Base-by-base conservation (phyloP, 148 eudicot genomes). In the Rhododendron simsii region DNA sequence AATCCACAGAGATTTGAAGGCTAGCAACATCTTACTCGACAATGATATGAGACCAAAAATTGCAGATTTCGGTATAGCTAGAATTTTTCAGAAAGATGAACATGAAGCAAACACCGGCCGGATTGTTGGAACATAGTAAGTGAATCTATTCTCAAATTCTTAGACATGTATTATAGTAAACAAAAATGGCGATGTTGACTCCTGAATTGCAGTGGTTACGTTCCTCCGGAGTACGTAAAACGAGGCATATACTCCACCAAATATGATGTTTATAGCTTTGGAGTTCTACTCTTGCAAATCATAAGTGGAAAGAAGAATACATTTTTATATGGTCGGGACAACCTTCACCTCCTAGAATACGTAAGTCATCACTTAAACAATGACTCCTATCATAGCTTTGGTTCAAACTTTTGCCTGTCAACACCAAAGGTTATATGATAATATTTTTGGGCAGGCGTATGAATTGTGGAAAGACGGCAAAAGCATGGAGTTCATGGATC, bases 111-210 rank as follows among this genome's bases (percentile, higher is more conserved):
- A 59, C 87, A 91, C 93, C n/a, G 53, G 75, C 81, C 77, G 55
- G n/a, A 91, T 91, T 86, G 89, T 89, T 2, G 90, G 93, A 69
- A 91, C 91, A 79, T 91, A 91, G 93, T 88, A 85, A 89, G 90
- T 85, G 44, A 57, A 84, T 35, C 44, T 45, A 67, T 21, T 16
- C 44, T 9, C 51, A 65, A 28, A 53, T 14, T 33, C 14, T 35
- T 39, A 45, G 20, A 15, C 39, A 35, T 39, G 77, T 67, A 5
- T 26, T 26, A 44, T n/a, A 21, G 13, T 14, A 44, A 65, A 83
- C 14, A 44, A 7, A 63, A 26, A 3, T 55, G 7, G 0, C 44
- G 0, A 21, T 7, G 8, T 61, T 41, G 8, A 30, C 3, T 67
- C 23, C 13, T 83, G 69, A 53, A 55, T 80, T 87, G 82, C 89